phyloP scores from a whole-genome alignment of 768 basidiomycete genomes.

The Tubosaeta sp. region DNA sequence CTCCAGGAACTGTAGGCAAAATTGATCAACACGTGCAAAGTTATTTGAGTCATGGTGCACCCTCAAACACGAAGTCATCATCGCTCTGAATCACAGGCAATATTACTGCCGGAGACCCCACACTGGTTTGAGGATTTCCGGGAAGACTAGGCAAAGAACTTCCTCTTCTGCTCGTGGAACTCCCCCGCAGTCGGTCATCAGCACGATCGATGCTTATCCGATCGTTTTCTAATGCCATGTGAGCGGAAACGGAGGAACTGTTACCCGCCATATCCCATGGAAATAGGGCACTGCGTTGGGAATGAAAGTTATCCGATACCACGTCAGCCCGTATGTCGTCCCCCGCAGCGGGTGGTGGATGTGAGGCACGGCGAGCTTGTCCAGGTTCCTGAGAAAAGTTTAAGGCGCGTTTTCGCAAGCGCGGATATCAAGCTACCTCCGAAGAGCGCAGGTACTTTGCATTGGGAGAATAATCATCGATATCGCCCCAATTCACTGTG shows the following conservation, averaged over 20 bases:
- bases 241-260: slow-evolving; percentile 51
- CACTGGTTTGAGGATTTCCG: slow-evolving; percentile 38
- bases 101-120: slow-evolving; percentile 50
- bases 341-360: slow-evolving; percentile 47
- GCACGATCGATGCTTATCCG: slow-evolving; percentile 47
- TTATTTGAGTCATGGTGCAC: slow-evolving; percentile 32
- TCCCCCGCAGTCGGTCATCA: slow-evolving; percentile 51
- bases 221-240: slow-evolving; percentile 34
- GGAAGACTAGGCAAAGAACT: slow-evolving; percentile 54
- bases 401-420: slow-evolving; percentile 3
- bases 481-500: slow-evolving; percentile 22
- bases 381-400: slow-evolving; percentile 65
- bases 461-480: slow-evolving; percentile 13
- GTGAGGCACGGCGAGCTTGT: slow-evolving; percentile 72
- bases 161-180: slow-evolving; percentile 50
- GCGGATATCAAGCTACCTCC: slow-evolving; percentile 45
- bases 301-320: slow-evolving; percentile 39
- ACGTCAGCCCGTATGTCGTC: slow-evolving; percentile 47
- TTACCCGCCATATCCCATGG: slow-evolving; percentile 81
- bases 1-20: slow-evolving; percentile 24
- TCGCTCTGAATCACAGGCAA: slow-evolving; percentile 39
- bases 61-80: slow-evolving; percentile 66
- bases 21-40: slow-evolving; percentile 10
- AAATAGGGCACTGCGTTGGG: slow-evolving; percentile 68
- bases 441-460: slow-evolving; percentile 46